These are phyloP conservation scores for Moesziomyces parantarcticus DNA, from an alignment of 1,284 basidiomycete species.

Conservation along the genomic window DNA sequence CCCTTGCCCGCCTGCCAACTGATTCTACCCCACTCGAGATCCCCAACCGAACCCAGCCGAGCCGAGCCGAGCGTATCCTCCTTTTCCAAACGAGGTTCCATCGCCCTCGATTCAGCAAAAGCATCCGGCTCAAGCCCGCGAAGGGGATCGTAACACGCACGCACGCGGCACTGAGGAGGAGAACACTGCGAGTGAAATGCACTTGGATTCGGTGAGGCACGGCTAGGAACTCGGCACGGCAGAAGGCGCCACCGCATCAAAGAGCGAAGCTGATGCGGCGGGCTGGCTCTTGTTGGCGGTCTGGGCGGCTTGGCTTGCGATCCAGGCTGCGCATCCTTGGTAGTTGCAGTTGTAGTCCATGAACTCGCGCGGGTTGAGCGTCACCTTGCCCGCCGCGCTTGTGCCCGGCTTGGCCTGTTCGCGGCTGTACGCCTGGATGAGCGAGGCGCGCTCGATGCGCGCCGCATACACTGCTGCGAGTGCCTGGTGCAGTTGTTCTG, in stretches of 20 bases:
- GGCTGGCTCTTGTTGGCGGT: neutral
- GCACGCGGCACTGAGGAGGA: too few species aligned
- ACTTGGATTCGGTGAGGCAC: too few species aligned
- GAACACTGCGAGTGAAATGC: too few species aligned
- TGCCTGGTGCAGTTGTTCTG: neutral
- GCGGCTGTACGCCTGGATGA: conserved; percentile 16
- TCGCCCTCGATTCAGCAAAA: too few species aligned
- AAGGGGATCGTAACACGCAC: too few species aligned
- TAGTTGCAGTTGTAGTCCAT: conserved; percentile 22
- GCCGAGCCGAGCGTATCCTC: neutral
- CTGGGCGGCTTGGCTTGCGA: neutral
- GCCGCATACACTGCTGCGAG: conserved; percentile 2
- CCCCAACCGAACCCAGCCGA: neutral
- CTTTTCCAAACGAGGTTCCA: neutral
- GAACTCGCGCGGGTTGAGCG: conserved; percentile 15
- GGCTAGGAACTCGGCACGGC: too few species aligned
- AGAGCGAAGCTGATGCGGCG: too few species aligned
- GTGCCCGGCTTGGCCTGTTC: conserved; percentile 13
- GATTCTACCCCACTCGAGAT: too few species aligned
- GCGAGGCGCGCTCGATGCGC: conserved; percentile 6
- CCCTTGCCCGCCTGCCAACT: too few species aligned
- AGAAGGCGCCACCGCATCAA: too few species aligned
- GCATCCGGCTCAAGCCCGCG: too few species aligned
- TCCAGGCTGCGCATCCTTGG: conserved; percentile 7
- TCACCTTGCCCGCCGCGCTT: conserved; percentile 6